phyloP scores from a whole-genome alignment of 371 early-diverging fungal species.

The Lichtheimia ramosa region DNA sequence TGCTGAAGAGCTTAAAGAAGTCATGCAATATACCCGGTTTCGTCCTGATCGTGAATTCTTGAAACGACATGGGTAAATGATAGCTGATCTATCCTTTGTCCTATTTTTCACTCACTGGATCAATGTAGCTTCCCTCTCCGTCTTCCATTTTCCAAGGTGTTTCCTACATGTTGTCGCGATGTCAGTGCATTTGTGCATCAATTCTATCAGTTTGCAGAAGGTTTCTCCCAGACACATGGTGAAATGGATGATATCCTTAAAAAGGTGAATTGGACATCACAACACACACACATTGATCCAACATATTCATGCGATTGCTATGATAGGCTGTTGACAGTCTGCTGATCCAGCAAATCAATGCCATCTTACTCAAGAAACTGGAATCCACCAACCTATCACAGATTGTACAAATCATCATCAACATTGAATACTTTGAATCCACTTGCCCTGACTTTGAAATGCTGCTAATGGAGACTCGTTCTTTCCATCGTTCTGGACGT shows the following conservation, averaged over 20 bases:
- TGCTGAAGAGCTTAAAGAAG: slow-evolving; percentile 60
- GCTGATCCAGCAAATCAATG: slow-evolving; percentile 73
- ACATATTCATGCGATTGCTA: not conserved
- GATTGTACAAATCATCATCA: slow-evolving; percentile 82
- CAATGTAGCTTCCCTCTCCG: slow-evolving; percentile 71
- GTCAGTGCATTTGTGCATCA: slow-evolving; percentile 74
- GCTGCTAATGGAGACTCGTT: slow-evolving; percentile 67
- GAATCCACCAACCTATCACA: slow-evolving; percentile 69
- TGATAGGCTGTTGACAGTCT: slow-evolving; percentile 75
- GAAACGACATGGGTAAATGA: slow-evolving; percentile 38
- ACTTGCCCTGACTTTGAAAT: slow-evolving; percentile 81
- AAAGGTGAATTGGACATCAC: slow-evolving; percentile 46
- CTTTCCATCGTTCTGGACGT: slow-evolving; percentile 56
- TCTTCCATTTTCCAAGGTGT: slow-evolving; percentile 82
- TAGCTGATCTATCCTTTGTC: not conserved
- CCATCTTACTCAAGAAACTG: slow-evolving; percentile 67
- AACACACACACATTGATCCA: not conserved
- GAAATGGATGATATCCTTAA: slow-evolving; percentile 89
- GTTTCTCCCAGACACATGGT: slow-evolving; percentile 79
- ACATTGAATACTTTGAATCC: slow-evolving; percentile 78
- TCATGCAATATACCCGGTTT: slow-evolving; percentile 56
- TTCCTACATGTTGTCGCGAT: slow-evolving; percentile 71
- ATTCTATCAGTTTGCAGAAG: slow-evolving; percentile 86
- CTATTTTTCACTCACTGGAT: not conserved
- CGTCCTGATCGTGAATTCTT: slow-evolving; percentile 48